Percentiles rank a stretch among this genome's conserved stretches.
phyloP scores from a whole-genome alignment of 2,329 filamentous ascomycete genomes.

The Pseudogymnoascus destructans region DNA sequence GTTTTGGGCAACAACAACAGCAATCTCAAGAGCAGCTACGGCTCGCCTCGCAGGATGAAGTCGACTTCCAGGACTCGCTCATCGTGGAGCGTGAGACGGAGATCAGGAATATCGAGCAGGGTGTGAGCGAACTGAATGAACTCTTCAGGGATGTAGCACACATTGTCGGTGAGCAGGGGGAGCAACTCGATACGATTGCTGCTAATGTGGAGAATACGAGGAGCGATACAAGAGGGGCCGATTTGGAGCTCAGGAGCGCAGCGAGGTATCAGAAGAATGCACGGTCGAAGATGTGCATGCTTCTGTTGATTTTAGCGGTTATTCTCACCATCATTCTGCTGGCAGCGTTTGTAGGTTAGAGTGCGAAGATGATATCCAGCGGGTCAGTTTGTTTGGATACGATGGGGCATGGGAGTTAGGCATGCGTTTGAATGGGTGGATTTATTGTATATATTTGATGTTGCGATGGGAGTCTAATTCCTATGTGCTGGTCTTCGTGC shows the following conservation, averaged over 20 bases:
- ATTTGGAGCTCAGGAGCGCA: conserved; percentile 72
- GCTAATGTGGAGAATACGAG: conserved; percentile 77
- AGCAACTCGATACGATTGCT: conserved; percentile 72
- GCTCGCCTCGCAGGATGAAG: conserved; percentile 81
- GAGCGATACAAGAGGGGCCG: conserved; percentile 71
- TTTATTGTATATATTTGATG: conserved; percentile 9
- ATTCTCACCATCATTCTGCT: conserved; percentile 83
- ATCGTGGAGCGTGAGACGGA: conserved; percentile 95
- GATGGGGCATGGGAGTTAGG: conserved; percentile 2
- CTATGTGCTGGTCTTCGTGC: conserved; percentile 1
- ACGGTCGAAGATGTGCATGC: conserved; percentile 83
- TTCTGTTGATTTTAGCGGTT: conserved; percentile 76
- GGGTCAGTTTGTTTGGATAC: background rate
- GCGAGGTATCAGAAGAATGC: conserved; percentile 91
- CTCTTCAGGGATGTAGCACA: conserved; percentile 96
- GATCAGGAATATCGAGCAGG: conserved; percentile 95
- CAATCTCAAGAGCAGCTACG: conserved; percentile 66
- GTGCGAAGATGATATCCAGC: background rate
- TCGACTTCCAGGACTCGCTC: conserved; percentile 91
- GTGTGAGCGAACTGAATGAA: conserved; percentile 89
- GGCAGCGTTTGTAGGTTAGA: conserved; percentile 64
- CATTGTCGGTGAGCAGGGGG: conserved; percentile 89
- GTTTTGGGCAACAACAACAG: conserved; percentile 40
- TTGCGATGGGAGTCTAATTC: conserved; percentile 6
- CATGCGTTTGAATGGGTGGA: background rate